Percentiles rank a stretch among this genome's conserved stretches.
These are phyloP conservation scores for Eremochloa ophiuroides DNA, from an alignment of 176 grass and related monocot genomes.

Conservation along the genomic window DNA sequence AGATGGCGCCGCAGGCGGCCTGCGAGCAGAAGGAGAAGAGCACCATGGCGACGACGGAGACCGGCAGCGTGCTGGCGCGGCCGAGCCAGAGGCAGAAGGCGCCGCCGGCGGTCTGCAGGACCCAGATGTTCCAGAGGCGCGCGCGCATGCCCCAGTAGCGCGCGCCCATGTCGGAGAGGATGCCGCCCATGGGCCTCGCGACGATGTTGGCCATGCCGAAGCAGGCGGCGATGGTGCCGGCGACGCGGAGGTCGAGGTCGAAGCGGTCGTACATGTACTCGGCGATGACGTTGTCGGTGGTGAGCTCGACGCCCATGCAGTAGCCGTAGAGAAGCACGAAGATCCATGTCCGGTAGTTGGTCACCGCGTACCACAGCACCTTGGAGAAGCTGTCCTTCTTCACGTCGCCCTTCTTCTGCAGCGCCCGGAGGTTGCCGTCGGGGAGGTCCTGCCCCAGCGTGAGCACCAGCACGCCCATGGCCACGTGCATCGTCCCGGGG, in stretches of 20 bases:
- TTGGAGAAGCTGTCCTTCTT: constrained; percentile 76
- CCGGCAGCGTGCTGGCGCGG: constrained; percentile 33
- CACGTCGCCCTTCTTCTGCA: constrained; percentile 60
- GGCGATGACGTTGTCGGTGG: constrained; percentile 88
- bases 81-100: constrained; percentile 73
- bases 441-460: constrained; percentile 79
- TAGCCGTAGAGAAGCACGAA: constrained; percentile 93
- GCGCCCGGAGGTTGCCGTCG: constrained; percentile 57
- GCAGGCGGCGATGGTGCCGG: constrained; percentile 76
- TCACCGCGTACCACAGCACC: constrained; percentile 54
- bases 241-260: constrained; percentile 62
- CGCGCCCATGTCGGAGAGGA: constrained; percentile 56
- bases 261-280: constrained; percentile 85
- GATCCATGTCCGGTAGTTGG: constrained; percentile 88
- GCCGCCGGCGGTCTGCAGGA: constrained; percentile 81
- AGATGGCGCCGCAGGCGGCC: constrained; percentile 73
- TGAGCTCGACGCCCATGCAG: constrained; percentile 87
- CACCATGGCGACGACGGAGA: constrained; percentile 65
- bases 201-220: constrained; percentile 93
- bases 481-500: constrained; percentile 53
- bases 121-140: constrained; percentile 84
- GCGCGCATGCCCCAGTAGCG: constrained; percentile 69
- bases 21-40: constrained; percentile 82
- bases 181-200: constrained; percentile 53
- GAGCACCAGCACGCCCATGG: constrained; percentile 71